Conservation (phyloP, 371 early-diverging fungal genomes). For the Mortierella sp. region DNA sequence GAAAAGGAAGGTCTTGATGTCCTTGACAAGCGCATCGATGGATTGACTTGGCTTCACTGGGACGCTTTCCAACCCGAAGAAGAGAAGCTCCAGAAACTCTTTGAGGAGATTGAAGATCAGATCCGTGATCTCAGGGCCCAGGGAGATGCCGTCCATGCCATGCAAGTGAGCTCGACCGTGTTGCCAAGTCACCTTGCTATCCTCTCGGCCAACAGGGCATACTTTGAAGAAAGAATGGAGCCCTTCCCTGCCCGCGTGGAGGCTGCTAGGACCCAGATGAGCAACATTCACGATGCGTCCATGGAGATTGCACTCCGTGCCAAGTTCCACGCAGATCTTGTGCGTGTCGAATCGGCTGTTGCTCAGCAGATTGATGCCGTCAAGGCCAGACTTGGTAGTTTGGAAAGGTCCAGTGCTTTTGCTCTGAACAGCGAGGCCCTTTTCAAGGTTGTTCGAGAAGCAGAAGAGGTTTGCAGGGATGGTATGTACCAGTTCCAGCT, state of each 20-base stretch:
- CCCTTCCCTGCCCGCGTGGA: conserved; percentile 22
- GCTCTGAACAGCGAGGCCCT: conserved; percentile 45
- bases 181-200: conserved; percentile 20
- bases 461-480: conserved; percentile 40
- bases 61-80: conserved; percentile 49
- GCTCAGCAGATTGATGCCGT: conserved; percentile 51
- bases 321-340: conserved; percentile 54
- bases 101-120: conserved; percentile 23
- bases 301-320: conserved; percentile 51
- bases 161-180: conserved; percentile 1
- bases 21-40: conserved; percentile 50
- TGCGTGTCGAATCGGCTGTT: conserved; percentile 49
- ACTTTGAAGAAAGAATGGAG: conserved; percentile 25
- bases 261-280: conserved; percentile 35
- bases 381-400: conserved; percentile 40
- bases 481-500: conserved; percentile 49
- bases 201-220: conserved; percentile 25
- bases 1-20: conserved; percentile 39
- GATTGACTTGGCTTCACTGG: conserved; percentile 51
- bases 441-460: conserved; percentile 26
- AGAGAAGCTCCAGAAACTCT: conserved; percentile 22
- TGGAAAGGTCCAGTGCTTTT: conserved; percentile 52
- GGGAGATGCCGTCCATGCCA: conserved; percentile 11
- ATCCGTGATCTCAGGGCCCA: conserved; percentile 20
- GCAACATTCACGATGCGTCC: conserved; percentile 42